Conservation (phyloP, 257 asterid species). For the Solanum medicagineum region DNA sequence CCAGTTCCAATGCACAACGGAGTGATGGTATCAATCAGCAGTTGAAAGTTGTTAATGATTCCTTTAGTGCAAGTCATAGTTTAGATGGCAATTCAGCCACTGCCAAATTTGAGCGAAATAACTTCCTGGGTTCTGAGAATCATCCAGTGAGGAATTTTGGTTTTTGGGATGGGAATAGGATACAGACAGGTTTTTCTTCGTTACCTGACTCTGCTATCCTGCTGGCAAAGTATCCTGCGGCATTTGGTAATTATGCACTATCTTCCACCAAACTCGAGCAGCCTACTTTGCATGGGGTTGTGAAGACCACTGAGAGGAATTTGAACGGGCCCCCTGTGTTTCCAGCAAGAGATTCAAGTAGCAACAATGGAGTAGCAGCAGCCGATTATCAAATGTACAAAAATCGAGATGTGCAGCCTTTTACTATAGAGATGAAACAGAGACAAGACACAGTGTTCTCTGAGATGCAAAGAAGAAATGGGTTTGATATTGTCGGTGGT, state of each 20-base stretch:
- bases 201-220: conserved; percentile 52
- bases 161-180: conserved; percentile 48
- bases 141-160: conserved; percentile 29
- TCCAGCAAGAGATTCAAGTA: conserved; percentile 28
- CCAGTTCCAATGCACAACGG: conserved; percentile 16
- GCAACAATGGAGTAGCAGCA: conserved; percentile 20
- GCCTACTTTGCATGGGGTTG: conserved; percentile 21
- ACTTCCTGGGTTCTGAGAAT: conserved; percentile 29
- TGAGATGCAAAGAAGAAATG: conserved; percentile 67
- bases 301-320: conserved; percentile 16
- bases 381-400: conserved; percentile 32
- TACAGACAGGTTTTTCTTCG: conserved; percentile 37
- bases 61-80: conserved; percentile 24
- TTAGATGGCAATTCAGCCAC: conserved; percentile 29
- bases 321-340: conserved; percentile 42
- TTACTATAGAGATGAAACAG: conserved; percentile 42
- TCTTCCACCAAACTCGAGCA: conserved; percentile 41
- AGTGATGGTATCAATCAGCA: conserved; percentile 17
- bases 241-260: conserved; percentile 34
- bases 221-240: conserved; percentile 71
- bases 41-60: conserved; percentile 21
- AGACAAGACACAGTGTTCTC: conserved; percentile 31
- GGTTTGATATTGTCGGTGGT: conserved; percentile 37
- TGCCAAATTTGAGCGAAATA: conserved; percentile 26
- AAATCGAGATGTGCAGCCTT: conserved; percentile 40